phyloP scores from a whole-genome alignment of 2,329 filamentous ascomycete genomes.

The Drechslerella coelobrocha region DNA sequence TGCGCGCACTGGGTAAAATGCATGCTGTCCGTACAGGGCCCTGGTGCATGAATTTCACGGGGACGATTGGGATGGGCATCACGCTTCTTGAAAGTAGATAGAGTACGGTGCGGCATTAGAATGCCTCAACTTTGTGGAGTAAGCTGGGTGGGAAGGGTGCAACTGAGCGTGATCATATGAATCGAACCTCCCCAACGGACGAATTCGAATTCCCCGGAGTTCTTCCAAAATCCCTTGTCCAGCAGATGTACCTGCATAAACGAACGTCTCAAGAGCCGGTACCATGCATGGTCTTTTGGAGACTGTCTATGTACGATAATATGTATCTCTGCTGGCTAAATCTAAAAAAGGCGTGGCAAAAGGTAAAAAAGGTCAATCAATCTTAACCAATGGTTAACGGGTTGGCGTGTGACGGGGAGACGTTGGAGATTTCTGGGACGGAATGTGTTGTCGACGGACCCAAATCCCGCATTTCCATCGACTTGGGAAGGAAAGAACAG shows the following conservation, averaged over 20 bases:
- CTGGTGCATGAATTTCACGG: too few species aligned
- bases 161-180: too few species aligned
- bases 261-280: constrained; percentile 48
- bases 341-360: neutral
- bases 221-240: constrained; percentile 14
- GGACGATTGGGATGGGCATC: too few species aligned
- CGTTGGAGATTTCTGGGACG: too few species aligned
- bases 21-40: too few species aligned
- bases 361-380: too few species aligned
- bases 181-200: neutral
- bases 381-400: constrained; percentile 29
- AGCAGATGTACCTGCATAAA: constrained; percentile 45
- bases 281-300: constrained; percentile 16
- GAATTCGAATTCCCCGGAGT: constrained; percentile 5
- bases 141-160: too few species aligned
- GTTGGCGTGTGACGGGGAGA: too few species aligned
- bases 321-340: neutral
- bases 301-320: constrained; percentile 1
- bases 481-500: neutral
- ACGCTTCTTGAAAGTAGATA: neutral
- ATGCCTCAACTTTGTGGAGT: neutral
- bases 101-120: neutral
- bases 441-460: constrained; percentile 40
- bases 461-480: constrained; percentile 49
- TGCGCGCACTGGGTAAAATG: too few species aligned